Evolutionary conservation across 441 rosid species (phyloP).

Genomic region (Erysimum pusillum): DNA sequence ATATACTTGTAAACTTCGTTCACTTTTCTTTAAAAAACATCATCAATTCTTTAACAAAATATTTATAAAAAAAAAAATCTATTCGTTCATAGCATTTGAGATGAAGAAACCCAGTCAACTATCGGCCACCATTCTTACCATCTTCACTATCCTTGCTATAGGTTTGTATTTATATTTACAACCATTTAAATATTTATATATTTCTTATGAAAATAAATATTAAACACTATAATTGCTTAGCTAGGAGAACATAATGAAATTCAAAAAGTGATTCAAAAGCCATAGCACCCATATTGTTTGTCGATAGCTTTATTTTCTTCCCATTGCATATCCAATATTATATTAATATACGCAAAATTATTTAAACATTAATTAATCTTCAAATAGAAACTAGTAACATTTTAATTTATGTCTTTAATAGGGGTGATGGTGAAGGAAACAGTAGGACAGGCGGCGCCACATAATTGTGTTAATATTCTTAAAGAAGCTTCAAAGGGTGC

Average conservation of each 20-base stretch:
- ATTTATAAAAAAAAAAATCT: neutral
- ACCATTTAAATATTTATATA: neutral
- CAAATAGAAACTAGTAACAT: no score
- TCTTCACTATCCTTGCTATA: neutral
- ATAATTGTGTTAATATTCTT: no score
- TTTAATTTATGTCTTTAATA: no score
- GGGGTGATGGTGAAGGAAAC: no score
- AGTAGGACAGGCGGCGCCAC: no score
- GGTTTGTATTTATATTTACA: constrained; percentile 1
- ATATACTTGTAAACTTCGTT: neutral
- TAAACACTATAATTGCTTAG: neutral
- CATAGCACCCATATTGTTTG: no score
- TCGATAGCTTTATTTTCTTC: no score
- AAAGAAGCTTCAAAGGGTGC: no score
- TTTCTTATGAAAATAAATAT: neutral
- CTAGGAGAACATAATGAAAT: neutral
- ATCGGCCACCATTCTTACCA: neutral
- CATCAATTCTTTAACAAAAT: neutral
- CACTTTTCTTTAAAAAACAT: neutral
- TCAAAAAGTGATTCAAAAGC: neutral
- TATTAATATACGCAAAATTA: no score
- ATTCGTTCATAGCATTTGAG: neutral
- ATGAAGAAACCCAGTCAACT: neutral
- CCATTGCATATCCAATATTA: no score
- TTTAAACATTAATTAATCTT: no score